phyloP scores from a whole-genome alignment of 805 yeast genomes.

The Candida incommunis region DNA sequence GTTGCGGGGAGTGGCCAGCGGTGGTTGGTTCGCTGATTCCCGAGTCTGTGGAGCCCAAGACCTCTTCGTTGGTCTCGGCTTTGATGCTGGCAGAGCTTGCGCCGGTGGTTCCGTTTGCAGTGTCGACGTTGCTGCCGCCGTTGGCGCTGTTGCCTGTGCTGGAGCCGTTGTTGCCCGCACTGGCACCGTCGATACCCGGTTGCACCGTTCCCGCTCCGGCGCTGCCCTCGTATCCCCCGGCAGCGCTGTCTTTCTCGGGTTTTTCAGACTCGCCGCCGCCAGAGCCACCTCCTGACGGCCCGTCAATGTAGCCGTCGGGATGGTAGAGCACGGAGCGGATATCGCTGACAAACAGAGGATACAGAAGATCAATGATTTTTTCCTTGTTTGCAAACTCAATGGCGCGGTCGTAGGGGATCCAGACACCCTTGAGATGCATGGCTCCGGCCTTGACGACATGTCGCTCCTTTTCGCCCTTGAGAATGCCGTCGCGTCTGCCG shows the following conservation, averaged over 20 bases:
- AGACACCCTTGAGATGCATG: slow-evolving; percentile 79
- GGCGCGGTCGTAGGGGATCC: slow-evolving; percentile 82
- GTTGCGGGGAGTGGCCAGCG: not conserved
- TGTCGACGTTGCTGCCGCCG: not conserved
- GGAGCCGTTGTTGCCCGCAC: not conserved
- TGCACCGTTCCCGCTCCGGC: not conserved
- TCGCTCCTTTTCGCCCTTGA: slow-evolving; percentile 61
- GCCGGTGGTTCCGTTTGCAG: no score
- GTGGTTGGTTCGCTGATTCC: not conserved
- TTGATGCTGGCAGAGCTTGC: not conserved
- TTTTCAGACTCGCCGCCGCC: not conserved
- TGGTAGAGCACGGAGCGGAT: slow-evolving; percentile 35
- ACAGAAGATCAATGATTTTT: slow-evolving; percentile 51
- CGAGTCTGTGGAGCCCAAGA: not conserved
- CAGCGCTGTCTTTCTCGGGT: slow-evolving; percentile 1
- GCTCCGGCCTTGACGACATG: slow-evolving; percentile 79
- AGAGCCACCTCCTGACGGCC: no score
- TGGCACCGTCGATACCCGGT: not conserved
- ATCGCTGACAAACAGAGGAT: slow-evolving; percentile 61
- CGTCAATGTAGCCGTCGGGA: slow-evolving; percentile 8
- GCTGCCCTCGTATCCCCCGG: not conserved
- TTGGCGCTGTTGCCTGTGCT: not conserved
- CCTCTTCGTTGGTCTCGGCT: not conserved
- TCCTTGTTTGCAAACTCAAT: slow-evolving; percentile 69
- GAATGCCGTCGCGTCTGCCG: slow-evolving; percentile 73